These are phyloP conservation scores for Cadophora luteo-olivacea DNA, from an alignment of 2,329 filamentous ascomycete species.

Conservation along the genomic window DNA sequence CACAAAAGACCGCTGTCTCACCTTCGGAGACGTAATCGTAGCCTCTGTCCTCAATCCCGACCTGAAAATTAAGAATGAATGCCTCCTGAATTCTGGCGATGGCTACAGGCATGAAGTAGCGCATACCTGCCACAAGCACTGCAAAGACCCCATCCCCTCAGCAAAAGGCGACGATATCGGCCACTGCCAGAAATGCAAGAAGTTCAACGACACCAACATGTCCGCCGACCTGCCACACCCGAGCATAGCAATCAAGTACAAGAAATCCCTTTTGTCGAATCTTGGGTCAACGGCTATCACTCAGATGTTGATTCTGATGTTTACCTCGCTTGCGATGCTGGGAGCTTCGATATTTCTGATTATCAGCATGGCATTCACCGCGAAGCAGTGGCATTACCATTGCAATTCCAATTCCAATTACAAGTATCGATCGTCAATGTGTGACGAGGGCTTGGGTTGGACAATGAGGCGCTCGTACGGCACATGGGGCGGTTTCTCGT, in stretches of 20 bases:
- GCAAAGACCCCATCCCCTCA: conserved; percentile 32
- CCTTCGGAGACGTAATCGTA: conserved; percentile 36
- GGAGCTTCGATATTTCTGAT: conserved; percentile 28
- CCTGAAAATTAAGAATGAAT: conserved; percentile 37
- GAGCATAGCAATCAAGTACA: conserved; percentile 38
- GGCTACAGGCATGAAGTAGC: conserved; percentile 30
- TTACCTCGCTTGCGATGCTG: conserved; percentile 29
- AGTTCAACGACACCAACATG: conserved; percentile 34
- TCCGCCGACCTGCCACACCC: conserved; percentile 36
- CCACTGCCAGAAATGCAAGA: conserved; percentile 38
- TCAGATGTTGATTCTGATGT: conserved; percentile 35
- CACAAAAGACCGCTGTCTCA: conserved; percentile 32
- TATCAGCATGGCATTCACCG: conserved; percentile 15
- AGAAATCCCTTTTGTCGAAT: conserved; percentile 34
- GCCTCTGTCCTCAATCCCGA: conserved; percentile 35
- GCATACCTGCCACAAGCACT: conserved; percentile 37
- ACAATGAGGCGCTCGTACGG: conserved; percentile 24
- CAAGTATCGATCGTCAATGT: not conserved
- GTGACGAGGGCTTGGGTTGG: not conserved
- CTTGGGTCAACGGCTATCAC: conserved; percentile 32
- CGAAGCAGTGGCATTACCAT: not conserved
- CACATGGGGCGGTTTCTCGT: conserved; percentile 35
- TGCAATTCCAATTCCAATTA: not conserved
- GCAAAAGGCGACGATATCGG: conserved; percentile 32
- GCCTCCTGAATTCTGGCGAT: conserved; percentile 36